A percentile compares a stretch with the other conserved stretches of the same genome.
phyloP scores from a whole-genome alignment of 257 asterid genomes.

The Prunella vulgaris region DNA sequence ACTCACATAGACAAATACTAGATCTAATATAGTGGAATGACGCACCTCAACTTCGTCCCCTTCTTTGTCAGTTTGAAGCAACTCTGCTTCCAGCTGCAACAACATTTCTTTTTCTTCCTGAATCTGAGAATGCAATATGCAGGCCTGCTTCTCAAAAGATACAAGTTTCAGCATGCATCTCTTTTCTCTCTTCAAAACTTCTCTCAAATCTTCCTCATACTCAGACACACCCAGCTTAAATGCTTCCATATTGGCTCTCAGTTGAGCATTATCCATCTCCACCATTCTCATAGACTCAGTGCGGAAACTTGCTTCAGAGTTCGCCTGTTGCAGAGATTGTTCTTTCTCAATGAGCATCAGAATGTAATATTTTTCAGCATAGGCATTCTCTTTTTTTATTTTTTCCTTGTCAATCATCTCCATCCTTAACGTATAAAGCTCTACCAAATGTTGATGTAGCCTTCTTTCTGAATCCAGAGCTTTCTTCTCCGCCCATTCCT shows the following conservation, averaged over 20 bases:
- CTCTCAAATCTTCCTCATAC: background rate
- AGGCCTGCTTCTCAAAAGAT: conserved; percentile 16
- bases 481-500: conserved; percentile 23
- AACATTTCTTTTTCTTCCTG: conserved; percentile 20
- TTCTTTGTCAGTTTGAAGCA: conserved; percentile 21
- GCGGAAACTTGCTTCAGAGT: background rate
- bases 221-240: conserved; percentile 15
- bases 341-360: conserved; percentile 16
- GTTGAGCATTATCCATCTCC: background rate
- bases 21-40: conserved; percentile 1
- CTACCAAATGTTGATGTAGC: conserved; percentile 11
- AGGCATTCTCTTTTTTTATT: background rate
- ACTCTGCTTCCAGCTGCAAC: conserved; percentile 23
- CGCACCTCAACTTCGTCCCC: conserved; percentile 25
- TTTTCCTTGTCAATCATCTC: background rate
- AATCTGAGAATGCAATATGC: conserved; percentile 10
- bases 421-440: conserved; percentile 19
- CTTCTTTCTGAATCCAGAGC: conserved; percentile 2
- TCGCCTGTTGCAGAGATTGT: background rate
- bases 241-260: conserved; percentile 25
- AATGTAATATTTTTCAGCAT: background rate
- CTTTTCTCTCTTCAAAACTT: conserved; percentile 22
- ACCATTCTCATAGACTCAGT: background rate
- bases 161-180: conserved; percentile 12
- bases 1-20: background rate